Percentiles rank a stretch among this genome's conserved stretches.
Evolutionary conservation across 805 yeast species (phyloP).

Genomic region (Nematodospora valgi): DNA sequence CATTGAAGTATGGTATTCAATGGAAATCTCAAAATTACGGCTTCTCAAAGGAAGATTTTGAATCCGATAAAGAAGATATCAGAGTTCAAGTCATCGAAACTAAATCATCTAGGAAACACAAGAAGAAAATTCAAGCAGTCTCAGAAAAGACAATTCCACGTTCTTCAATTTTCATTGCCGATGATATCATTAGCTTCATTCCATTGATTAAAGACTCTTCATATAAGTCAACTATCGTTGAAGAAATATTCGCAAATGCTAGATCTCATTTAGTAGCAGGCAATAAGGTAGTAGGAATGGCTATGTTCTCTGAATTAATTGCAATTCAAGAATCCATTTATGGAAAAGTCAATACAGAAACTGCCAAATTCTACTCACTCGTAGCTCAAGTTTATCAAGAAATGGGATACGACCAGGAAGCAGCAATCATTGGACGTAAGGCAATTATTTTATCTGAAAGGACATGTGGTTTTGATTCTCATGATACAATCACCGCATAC

Average conservation of each 20-base stretch:
- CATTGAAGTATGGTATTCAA: conserved; percentile 82
- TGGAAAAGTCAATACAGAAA: conserved; percentile 76
- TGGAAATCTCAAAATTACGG: conserved; percentile 56
- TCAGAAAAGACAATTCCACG: conserved; percentile 16
- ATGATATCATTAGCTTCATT: conserved; percentile 64
- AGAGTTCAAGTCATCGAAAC: conserved; percentile 11
- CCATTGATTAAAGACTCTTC: conserved; percentile 76
- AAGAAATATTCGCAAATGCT: conserved; percentile 73
- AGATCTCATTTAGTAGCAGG: conserved; percentile 32
- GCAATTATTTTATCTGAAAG: conserved; percentile 77
- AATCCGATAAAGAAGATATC: conserved; percentile 19
- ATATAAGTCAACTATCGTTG: conserved; percentile 63
- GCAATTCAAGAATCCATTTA: conserved; percentile 77
- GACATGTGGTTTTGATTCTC: conserved; percentile 74
- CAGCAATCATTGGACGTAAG: conserved; percentile 62
- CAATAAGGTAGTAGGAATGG: conserved; percentile 53
- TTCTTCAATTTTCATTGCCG: conserved; percentile 47
- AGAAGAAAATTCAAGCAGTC: conserved; percentile 19
- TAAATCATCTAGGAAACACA: conserved; percentile 30
- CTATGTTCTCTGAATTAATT: conserved; percentile 65
- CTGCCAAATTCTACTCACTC: conserved; percentile 64
- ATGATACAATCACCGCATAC: conserved; percentile 67
- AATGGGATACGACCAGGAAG: conserved; percentile 51
- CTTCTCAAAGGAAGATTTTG: conserved; percentile 43
- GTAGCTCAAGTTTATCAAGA: conserved; percentile 68